These are phyloP conservation scores for Lippia alba DNA, from an alignment of 305 asterid species.

Conservation along the genomic window DNA sequence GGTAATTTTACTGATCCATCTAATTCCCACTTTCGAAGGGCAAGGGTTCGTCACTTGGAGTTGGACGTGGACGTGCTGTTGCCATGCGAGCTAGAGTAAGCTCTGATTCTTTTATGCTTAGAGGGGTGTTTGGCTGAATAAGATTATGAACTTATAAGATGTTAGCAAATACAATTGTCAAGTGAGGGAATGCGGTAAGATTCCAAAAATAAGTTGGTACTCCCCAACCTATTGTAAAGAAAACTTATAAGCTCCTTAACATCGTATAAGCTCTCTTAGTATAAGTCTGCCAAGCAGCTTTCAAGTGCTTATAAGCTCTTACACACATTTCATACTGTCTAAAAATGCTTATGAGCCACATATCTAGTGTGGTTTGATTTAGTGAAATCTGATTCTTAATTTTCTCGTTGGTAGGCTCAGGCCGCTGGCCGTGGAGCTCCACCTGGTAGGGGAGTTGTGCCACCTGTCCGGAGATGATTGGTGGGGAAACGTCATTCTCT, in stretches of 20 bases:
- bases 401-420: slow-evolving; percentile 62
- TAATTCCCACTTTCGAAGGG: slow-evolving; percentile 56
- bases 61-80: slow-evolving; percentile 95
- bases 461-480: slow-evolving; percentile 74
- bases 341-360: no score
- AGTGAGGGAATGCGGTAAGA: no score
- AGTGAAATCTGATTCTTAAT: slow-evolving; percentile 5
- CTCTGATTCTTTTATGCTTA: slow-evolving; percentile 4
- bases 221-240: no score
- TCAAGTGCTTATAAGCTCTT: no score
- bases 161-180: no score
- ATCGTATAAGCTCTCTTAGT: no score
- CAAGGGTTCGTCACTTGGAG: slow-evolving; percentile 90
- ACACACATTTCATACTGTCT: no score
- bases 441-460: slow-evolving; percentile 83
- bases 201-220: no score
- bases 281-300: no score
- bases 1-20: slow-evolving; percentile 27
- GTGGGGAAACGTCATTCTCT: not conserved
- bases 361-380: no score
- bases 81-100: slow-evolving; percentile 96
- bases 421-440: slow-evolving; percentile 91
- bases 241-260: no score
- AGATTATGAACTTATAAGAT: no score
- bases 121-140: not conserved